A percentile compares a stretch with the other conserved stretches of the same genome.
Evolutionary conservation across 805 yeast genomes (phyloP).

Genomic region (Metschnikowia sp.): DNA sequence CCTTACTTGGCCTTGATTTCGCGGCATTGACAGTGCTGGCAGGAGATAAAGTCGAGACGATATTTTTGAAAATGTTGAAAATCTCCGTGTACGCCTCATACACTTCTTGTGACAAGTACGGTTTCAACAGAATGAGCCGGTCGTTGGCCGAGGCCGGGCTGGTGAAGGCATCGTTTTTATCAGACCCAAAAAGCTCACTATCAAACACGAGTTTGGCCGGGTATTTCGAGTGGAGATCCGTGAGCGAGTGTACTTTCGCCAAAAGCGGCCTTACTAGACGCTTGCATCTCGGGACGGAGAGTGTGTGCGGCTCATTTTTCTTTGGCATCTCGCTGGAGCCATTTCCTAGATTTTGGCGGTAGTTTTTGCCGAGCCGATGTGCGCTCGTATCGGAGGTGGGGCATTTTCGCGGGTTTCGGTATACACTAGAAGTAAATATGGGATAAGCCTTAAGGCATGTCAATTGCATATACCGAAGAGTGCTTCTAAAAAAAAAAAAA

Average conservation of each 20-base stretch:
- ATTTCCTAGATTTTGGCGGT: not conserved
- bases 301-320: not conserved
- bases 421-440: too few species aligned
- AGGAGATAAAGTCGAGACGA: slow-evolving; percentile 19
- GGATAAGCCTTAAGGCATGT: too few species aligned
- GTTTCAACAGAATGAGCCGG: slow-evolving; percentile 25
- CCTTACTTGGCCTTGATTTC: not conserved
- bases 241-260: slow-evolving; percentile 33
- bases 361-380: not conserved
- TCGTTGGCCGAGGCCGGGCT: slow-evolving; percentile 18
- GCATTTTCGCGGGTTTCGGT: too few species aligned
- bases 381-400: not conserved
- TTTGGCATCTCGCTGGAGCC: too few species aligned
- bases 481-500: too few species aligned
- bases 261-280: slow-evolving; percentile 36
- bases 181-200: not conserved
- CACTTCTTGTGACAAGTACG: slow-evolving; percentile 26
- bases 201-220: slow-evolving; percentile 21
- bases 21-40: not conserved
- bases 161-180: not conserved
- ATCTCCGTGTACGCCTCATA: slow-evolving; percentile 29
- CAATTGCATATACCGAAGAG: too few species aligned
- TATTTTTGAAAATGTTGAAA: slow-evolving; percentile 27
- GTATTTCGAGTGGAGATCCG: slow-evolving; percentile 25
- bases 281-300: slow-evolving; percentile 27